Evolutionary conservation across 192 early-diverging fungal species (phyloP).

Genomic region (Phycomyces nitens): DNA sequence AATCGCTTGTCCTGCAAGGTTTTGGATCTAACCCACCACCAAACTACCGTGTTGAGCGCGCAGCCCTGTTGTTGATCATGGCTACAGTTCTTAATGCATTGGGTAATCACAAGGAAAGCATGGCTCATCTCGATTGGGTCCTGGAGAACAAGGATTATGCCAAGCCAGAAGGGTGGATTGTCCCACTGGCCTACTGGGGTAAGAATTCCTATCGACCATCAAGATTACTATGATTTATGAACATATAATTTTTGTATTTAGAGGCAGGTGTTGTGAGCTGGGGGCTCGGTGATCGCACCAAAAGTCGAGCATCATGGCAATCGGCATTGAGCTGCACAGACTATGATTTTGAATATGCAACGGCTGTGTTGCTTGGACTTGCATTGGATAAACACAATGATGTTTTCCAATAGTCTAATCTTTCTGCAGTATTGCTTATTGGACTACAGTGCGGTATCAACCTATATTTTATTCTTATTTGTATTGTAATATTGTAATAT

Average conservation of each 20-base stretch:
- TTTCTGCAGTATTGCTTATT: too few relatives aligned
- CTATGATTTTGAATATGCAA: conserved; percentile 47
- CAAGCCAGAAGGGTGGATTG: conserved; percentile 39
- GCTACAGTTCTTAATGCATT: conserved; percentile 42
- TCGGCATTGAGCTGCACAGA: conserved; percentile 34
- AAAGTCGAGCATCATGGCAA: conserved; percentile 41
- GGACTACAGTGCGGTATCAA: too few relatives aligned
- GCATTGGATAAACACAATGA: conserved; percentile 18
- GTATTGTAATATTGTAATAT: neutral
- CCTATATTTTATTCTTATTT: too few relatives aligned
- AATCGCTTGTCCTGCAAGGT: neutral
- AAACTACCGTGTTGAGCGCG: conserved; percentile 8
- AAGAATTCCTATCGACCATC: conserved; percentile 7
- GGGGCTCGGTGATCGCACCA: conserved; percentile 29
- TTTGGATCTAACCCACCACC: neutral
- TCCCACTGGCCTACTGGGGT: conserved; percentile 48
- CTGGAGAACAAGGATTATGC: conserved; percentile 30
- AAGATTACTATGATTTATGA: neutral
- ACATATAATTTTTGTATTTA: too few relatives aligned
- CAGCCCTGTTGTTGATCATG: conserved; percentile 41
- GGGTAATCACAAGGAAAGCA: conserved; percentile 27
- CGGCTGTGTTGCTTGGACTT: conserved; percentile 17
- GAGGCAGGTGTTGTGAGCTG: conserved; percentile 44
- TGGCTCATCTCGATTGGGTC: conserved; percentile 39
- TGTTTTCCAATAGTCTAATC: conserved; percentile 1